Conservation (phyloP, 108 stramenopile genomes). For the Cyclotella baltica region DNA sequence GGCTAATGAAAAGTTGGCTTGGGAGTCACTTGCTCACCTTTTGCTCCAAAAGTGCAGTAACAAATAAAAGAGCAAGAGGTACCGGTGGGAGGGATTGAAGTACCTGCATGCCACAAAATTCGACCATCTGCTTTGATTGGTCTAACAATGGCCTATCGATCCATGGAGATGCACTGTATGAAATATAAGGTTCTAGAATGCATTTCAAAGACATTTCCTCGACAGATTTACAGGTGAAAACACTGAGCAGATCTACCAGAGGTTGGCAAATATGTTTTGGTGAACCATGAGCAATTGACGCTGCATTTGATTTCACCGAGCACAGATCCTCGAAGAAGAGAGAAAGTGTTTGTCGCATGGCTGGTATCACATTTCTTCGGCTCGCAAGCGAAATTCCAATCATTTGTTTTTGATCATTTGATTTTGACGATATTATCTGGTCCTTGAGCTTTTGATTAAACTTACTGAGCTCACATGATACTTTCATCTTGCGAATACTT, state of each 20-base stretch:
- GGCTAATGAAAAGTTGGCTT: not conserved
- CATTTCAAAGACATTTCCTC: conserved; percentile 56
- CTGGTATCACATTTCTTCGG: conserved; percentile 60
- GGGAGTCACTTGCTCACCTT: conserved; percentile 47
- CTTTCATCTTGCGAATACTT: conserved; percentile 52
- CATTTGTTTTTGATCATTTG: conserved; percentile 31
- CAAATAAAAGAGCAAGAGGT: conserved; percentile 77
- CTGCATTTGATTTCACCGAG: conserved; percentile 26
- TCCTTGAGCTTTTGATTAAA: conserved; percentile 61
- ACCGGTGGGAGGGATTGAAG: conserved; percentile 76
- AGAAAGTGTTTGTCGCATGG: conserved; percentile 77
- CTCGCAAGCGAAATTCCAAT: conserved; percentile 81
- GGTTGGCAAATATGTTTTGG: conserved; percentile 45
- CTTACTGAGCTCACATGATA: conserved; percentile 40
- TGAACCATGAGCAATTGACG: conserved; percentile 6
- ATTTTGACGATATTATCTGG: conserved; percentile 17
- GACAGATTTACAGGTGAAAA: conserved; percentile 57
- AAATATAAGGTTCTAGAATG: conserved; percentile 69
- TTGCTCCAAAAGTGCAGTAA: conserved; percentile 81
- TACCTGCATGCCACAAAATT: conserved; percentile 59
- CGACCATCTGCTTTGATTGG: conserved; percentile 60
- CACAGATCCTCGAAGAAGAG: conserved; percentile 57
- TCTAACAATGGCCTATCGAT: conserved; percentile 57
- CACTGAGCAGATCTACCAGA: conserved; percentile 74
- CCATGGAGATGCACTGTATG: conserved; percentile 60